These are phyloP conservation scores for Alternaria brassicicola DNA, from an alignment of 2,329 filamentous ascomycete species.

Conservation along the genomic window DNA sequence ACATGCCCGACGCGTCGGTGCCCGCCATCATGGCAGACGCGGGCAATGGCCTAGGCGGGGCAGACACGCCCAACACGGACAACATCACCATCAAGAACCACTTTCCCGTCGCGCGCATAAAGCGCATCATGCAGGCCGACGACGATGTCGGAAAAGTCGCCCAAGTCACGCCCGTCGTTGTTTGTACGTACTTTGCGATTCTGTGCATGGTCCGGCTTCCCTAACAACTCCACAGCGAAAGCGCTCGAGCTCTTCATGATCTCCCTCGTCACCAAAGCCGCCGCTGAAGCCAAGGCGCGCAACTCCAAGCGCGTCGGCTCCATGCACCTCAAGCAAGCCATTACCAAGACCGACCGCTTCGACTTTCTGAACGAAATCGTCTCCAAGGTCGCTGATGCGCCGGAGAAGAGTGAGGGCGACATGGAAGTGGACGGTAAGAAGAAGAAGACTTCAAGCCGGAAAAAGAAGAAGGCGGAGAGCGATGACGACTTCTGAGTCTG, in stretches of 20 bases:
- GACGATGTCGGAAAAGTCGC: conserved; percentile 98
- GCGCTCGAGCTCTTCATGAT: conserved; percentile 99
- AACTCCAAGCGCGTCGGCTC: conserved; percentile 90
- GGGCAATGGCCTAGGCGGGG: conserved; percentile 27
- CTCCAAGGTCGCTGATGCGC: conserved; percentile 75
- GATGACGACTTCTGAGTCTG: conserved; percentile 44
- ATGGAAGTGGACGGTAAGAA: conserved; percentile 53
- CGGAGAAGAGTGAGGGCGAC: conserved; percentile 57
- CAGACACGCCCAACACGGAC: conserved; percentile 49
- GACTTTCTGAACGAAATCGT: conserved; percentile 95
- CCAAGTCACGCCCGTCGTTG: conserved; percentile 94
- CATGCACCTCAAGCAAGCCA: conserved; percentile 87
- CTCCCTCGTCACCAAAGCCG: conserved; percentile 84
- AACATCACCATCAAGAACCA: conserved; percentile 85
- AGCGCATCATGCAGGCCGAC: conserved; percentile 98
- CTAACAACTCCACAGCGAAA: conserved; percentile 65
- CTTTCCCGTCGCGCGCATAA: conserved; percentile 96
- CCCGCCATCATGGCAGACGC: conserved; percentile 29
- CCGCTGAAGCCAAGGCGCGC: conserved; percentile 79
- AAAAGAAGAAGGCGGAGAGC: conserved; percentile 48
- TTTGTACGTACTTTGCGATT: conserved; percentile 61
- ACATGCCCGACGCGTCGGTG: conserved; percentile 43
- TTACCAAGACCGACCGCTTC: conserved; percentile 87
- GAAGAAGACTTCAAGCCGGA: conserved; percentile 49
- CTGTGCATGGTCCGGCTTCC: neutral